These are phyloP conservation scores for Lactarius tabidus DNA, from an alignment of 768 basidiomycete genomes.

Conservation along the genomic window DNA sequence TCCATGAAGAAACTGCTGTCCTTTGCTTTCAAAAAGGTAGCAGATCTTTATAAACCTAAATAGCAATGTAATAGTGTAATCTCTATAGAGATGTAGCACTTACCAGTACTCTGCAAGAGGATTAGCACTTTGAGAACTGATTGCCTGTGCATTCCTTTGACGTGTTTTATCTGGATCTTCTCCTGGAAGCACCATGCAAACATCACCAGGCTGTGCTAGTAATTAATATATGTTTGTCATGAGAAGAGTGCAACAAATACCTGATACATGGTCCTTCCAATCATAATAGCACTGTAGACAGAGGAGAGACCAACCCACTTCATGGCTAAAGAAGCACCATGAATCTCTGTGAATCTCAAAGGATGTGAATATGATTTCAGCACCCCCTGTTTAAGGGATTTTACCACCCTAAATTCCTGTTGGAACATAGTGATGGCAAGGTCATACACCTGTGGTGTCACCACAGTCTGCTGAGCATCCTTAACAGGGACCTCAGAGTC, in stretches of 20 bases:
- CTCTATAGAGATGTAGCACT: background rate
- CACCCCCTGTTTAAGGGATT: background rate
- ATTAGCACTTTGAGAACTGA: conserved; percentile 48
- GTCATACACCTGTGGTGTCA: conserved; percentile 10
- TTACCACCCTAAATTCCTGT: conserved; percentile 3
- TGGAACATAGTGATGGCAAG: conserved; percentile 4
- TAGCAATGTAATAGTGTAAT: background rate
- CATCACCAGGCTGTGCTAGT: conserved; percentile 50
- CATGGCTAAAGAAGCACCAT: conserved; percentile 33
- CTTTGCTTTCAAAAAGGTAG: conserved; percentile 52
- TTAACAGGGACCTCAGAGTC: conserved; percentile 6
- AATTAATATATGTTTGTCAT: background rate
- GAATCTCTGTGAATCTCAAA: conserved; percentile 8
- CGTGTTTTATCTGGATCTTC: conserved; percentile 42
- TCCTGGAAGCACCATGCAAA: conserved; percentile 60
- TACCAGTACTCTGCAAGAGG: conserved; percentile 62
- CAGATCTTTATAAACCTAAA: conserved; percentile 67
- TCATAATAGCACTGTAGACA: conserved; percentile 34
- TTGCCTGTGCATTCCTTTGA: conserved; percentile 38
- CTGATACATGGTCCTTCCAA: conserved; percentile 56
- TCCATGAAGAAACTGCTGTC: conserved; percentile 56
- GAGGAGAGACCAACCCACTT: conserved; percentile 7
- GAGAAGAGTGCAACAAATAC: conserved; percentile 32
- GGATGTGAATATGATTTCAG: background rate
- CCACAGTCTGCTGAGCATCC: conserved; percentile 4